A percentile compares a stretch with the other conserved stretches of the same genome.
Conservation (phyloP, 2,329 filamentous ascomycete genomes). For the Beauveria rudraprayagi region DNA sequence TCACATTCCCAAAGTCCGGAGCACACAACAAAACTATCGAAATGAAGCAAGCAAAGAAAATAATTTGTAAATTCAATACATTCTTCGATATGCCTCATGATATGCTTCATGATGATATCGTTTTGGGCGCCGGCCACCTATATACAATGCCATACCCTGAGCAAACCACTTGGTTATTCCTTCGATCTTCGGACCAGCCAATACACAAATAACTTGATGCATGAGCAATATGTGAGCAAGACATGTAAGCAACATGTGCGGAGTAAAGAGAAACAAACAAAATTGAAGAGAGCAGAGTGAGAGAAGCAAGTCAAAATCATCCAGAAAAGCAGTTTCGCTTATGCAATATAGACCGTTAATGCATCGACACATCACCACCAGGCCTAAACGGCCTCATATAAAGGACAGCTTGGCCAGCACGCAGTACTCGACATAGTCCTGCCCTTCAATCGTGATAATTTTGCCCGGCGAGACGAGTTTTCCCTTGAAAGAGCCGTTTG, state of each 20-base stretch:
- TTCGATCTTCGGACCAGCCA: not conserved
- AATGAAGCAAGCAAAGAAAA: not conserved
- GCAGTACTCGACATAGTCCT: constrained; percentile 11
- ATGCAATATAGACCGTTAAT: constrained; percentile 7
- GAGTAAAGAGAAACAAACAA: not conserved
- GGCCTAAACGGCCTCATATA: not conserved
- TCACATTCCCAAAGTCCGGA: too few species aligned
- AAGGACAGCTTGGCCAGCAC: constrained; percentile 9
- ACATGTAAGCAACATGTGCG: not conserved
- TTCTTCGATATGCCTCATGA: not conserved
- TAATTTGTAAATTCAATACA: not conserved
- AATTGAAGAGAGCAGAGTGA: not conserved
- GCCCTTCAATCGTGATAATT: constrained; percentile 10
- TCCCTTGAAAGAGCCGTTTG: constrained; percentile 2
- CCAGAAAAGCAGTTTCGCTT: constrained; percentile 3
- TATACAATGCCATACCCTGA: not conserved
- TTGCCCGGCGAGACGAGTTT: constrained; percentile 11
- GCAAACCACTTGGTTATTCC: not conserved
- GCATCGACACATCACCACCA: not conserved
- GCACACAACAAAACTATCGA: too few species aligned
- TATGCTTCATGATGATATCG: not conserved
- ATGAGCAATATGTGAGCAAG: not conserved
- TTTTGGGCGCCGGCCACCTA: constrained; percentile 2
- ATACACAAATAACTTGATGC: not conserved
- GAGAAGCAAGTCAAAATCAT: not conserved